phyloP scores from a whole-genome alignment of 1,284 basidiomycete genomes.

The Polyporus tsugae region DNA sequence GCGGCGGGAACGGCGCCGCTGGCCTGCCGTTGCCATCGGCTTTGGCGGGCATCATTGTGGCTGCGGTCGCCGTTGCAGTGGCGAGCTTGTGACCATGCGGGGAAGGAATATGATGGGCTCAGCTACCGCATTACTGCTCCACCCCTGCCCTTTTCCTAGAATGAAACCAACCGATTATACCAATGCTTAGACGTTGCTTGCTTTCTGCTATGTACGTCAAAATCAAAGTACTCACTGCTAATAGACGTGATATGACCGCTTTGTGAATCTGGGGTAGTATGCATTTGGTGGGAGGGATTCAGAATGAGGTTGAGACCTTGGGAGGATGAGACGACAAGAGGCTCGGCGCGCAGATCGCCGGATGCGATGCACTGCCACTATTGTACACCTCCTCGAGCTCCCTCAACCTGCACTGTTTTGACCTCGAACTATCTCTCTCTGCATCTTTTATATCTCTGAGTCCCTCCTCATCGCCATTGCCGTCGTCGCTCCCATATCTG shows the following conservation, averaged over 20 bases:
- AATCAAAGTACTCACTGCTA: slow-evolving; percentile 2
- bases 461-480: too few species aligned
- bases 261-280: too few species aligned
- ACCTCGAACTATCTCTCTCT: background rate
- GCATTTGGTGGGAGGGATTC: too few species aligned
- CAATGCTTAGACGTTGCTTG: background rate
- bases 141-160: background rate
- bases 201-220: background rate
- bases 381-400: background rate
- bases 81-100: slow-evolving; percentile 17
- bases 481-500: too few species aligned
- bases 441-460: background rate
- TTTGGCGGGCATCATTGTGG: slow-evolving; percentile 22
- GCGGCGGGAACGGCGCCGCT: slow-evolving; percentile 10
- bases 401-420: slow-evolving; percentile 8
- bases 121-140: background rate
- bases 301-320: too few species aligned
- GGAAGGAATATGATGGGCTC: background rate
- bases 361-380: slow-evolving; percentile 30
- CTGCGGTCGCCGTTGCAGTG: slow-evolving; percentile 17
- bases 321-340: too few species aligned
- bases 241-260: background rate
- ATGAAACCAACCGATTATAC: background rate
- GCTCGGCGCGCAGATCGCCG: slow-evolving; percentile 28
- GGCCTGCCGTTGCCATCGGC: slow-evolving; percentile 15